These are phyloP conservation scores for Limonomyces culmigenus DNA, from an alignment of 1,284 basidiomycete species.

Conservation along the genomic window DNA sequence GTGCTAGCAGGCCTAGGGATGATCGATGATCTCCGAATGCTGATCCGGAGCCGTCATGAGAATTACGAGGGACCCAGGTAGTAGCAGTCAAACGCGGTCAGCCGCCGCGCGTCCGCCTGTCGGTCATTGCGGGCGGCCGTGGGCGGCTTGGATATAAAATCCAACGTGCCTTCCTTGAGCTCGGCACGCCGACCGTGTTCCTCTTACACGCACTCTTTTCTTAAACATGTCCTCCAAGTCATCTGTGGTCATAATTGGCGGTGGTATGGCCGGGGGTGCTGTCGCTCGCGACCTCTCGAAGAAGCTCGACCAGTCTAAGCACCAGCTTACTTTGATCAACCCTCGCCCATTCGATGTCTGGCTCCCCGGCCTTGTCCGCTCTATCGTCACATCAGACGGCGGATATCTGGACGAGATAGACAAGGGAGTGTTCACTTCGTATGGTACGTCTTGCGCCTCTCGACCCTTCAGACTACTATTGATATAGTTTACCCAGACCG, in stretches of 20 bases:
- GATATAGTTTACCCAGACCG: constrained; percentile 22
- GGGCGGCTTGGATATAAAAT: too few relatives aligned
- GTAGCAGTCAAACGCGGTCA: too few relatives aligned
- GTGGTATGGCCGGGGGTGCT: constrained; percentile 15
- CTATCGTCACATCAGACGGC: constrained; percentile 14
- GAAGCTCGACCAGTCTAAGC: constrained; percentile 15
- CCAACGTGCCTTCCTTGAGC: too few relatives aligned
- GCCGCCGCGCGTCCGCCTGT: too few relatives aligned
- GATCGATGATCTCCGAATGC: too few relatives aligned
- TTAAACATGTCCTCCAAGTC: too few relatives aligned
- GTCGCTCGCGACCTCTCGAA: constrained; percentile 15
- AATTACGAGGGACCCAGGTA: too few relatives aligned
- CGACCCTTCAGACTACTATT: background rate
- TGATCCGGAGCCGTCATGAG: too few relatives aligned
- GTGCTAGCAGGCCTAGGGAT: too few relatives aligned
- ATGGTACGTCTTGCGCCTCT: constrained; percentile 11
- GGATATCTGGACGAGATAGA: constrained; percentile 8
- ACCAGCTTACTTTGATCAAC: constrained; percentile 19
- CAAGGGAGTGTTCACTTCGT: constrained; percentile 18
- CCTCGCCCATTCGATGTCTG: constrained; percentile 16
- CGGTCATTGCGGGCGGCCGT: too few relatives aligned
- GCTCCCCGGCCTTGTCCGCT: constrained; percentile 16
- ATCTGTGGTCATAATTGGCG: constrained; percentile 21
- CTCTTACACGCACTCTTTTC: too few relatives aligned
- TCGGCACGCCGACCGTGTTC: too few relatives aligned